A percentile compares a stretch with the other conserved stretches of the same genome.
Conservation (phyloP, 176 grass and related monocot genomes). For the Phyllostachys edulis region DNA sequence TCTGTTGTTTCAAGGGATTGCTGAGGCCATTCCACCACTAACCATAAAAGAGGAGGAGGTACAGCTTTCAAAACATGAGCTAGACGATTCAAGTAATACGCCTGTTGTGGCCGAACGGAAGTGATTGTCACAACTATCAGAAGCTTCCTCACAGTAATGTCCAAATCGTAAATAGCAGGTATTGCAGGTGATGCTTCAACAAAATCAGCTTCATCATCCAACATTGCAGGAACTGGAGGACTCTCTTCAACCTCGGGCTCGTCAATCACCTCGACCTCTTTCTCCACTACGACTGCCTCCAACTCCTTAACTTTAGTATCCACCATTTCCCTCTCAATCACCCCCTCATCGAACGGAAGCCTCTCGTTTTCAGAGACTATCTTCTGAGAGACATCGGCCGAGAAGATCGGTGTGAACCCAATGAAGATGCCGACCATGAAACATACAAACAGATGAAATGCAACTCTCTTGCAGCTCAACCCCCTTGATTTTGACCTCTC, state of each 20-base stretch:
- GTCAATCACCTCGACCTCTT: conserved; percentile 49
- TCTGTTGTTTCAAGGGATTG: conserved; percentile 64
- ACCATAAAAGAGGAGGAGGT: conserved; percentile 75
- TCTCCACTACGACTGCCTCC: conserved; percentile 52
- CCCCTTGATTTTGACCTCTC: conserved; percentile 69
- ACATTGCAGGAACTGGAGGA: conserved; percentile 50
- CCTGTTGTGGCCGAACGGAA: conserved; percentile 76
- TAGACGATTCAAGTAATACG: conserved; percentile 78
- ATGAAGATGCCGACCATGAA: conserved; percentile 78
- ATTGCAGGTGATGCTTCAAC: conserved; percentile 1
- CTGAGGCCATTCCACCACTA: conserved; percentile 81
- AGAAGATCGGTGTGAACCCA: conserved; percentile 73
- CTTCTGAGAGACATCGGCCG: conserved; percentile 62
- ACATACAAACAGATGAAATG: conserved; percentile 52
- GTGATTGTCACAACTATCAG: conserved; percentile 88
- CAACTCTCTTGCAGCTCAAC: conserved; percentile 55
- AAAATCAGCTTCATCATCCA: conserved; percentile 58
- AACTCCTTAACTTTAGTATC: conserved; percentile 45
- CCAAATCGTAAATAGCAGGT: conserved; percentile 26
- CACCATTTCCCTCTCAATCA: conserved; percentile 28
- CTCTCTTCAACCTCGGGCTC: conserved; percentile 34
- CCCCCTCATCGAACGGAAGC: conserved; percentile 50
- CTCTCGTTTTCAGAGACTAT: conserved; percentile 46
- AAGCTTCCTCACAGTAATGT: conserved; percentile 57
- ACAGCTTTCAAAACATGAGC: conserved; percentile 79